Conservation (phyloP, 805 yeast species). For the Saccharomycopsis fodiens region DNA sequence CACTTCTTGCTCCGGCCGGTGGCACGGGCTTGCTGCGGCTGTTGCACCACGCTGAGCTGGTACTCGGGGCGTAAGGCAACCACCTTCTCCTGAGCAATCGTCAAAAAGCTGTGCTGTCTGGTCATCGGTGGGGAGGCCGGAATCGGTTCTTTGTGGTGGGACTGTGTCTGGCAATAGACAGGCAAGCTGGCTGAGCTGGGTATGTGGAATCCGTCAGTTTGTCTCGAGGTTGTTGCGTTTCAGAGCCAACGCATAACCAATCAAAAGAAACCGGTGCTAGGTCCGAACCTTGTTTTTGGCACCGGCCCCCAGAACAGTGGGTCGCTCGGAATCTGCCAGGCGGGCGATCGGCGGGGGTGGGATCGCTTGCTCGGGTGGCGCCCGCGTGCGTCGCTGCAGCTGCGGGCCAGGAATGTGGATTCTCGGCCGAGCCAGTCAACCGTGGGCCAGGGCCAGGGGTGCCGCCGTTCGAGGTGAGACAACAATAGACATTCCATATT, state of each 20-base stretch:
- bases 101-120: constrained; percentile 15
- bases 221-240: neutral
- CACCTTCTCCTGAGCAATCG: constrained; percentile 6
- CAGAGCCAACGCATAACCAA: neutral
- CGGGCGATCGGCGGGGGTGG: neutral
- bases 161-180: neutral
- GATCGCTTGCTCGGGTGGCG: neutral
- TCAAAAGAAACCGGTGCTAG: neutral
- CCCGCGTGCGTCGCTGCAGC: neutral
- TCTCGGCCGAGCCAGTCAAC: too few species aligned
- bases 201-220: too few species aligned
- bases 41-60: constrained; percentile 18
- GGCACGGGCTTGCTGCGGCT: constrained; percentile 22
- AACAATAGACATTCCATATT: too few species aligned
- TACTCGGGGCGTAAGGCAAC: constrained; percentile 11
- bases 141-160: neutral
- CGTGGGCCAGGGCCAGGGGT: too few species aligned
- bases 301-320: neutral
- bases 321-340: neutral
- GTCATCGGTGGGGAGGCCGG: constrained; percentile 18
- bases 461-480: too few species aligned
- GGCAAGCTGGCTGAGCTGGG: neutral
- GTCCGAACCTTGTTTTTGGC: neutral
- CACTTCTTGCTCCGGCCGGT: constrained; percentile 19
- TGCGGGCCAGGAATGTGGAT: too few species aligned